Evolutionary conservation across 108 stramenopile genomes (phyloP).

Genomic region (Skeletonema costatum): DNA sequence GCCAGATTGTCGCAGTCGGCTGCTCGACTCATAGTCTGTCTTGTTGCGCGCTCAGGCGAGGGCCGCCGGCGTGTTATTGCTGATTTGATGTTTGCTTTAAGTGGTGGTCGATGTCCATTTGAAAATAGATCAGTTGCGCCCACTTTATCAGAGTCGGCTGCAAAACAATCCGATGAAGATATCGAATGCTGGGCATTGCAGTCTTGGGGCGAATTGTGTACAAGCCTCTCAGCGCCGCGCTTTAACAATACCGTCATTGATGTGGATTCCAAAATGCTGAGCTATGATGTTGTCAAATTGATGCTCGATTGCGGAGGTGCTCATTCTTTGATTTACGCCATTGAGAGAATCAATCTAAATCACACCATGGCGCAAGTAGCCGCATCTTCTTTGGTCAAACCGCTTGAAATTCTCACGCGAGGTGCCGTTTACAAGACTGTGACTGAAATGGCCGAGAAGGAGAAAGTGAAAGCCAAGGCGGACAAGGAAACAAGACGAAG

Average conservation of each 20-base stretch:
- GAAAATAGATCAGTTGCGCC: neutral
- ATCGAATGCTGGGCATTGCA: constrained; percentile 12
- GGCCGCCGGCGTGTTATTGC: constrained; percentile 86
- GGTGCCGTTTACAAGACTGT: constrained; percentile 59
- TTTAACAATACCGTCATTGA: constrained; percentile 42
- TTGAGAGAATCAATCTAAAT: constrained; percentile 75
- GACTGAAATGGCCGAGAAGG: constrained; percentile 61
- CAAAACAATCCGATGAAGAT: neutral
- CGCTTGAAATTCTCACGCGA: constrained; percentile 89
- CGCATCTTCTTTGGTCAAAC: constrained; percentile 70
- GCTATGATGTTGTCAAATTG: constrained; percentile 82
- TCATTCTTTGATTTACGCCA: constrained; percentile 75
- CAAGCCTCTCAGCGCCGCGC: constrained; percentile 83
- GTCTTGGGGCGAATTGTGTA: constrained; percentile 86
- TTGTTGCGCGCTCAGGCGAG: constrained; percentile 92
- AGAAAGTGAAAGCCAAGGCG: constrained; percentile 28
- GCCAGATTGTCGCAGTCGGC: constrained; percentile 65
- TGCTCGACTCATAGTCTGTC: constrained; percentile 78
- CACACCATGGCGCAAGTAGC: constrained; percentile 74
- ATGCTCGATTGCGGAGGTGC: constrained; percentile 85
- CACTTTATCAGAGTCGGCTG: neutral
- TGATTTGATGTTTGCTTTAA: constrained; percentile 84
- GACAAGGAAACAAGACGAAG: constrained; percentile 26
- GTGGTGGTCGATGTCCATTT: constrained; percentile 54
- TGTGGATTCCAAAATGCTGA: constrained; percentile 68